Evolutionary conservation across 2,329 filamentous ascomycete genomes (phyloP).

Genomic region (Ophiocordyceps robertsii): DNA sequence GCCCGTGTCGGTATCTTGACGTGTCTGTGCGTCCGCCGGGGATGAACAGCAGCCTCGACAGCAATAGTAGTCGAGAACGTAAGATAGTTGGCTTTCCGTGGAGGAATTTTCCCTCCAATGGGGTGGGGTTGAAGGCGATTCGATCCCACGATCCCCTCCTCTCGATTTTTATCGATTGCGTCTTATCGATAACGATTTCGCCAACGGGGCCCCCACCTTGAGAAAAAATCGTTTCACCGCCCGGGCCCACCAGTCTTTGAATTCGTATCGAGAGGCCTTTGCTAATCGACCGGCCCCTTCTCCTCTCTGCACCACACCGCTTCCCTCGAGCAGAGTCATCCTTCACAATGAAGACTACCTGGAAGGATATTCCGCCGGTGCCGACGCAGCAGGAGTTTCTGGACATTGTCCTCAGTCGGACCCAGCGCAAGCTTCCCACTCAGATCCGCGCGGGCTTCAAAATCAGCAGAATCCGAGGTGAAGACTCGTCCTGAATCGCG

Average conservation of each 20-base stretch:
- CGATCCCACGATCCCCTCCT: not conserved
- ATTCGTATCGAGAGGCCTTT: too few species aligned
- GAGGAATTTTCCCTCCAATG: not conserved
- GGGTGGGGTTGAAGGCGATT: not conserved
- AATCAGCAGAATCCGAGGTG: slow-evolving; percentile 75
- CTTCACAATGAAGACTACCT: slow-evolving; percentile 46
- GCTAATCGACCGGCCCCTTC: too few species aligned
- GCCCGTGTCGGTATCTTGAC: not conserved
- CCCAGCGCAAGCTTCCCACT: slow-evolving; percentile 83
- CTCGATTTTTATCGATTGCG: not conserved
- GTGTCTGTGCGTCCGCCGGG: not conserved
- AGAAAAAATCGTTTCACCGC: slow-evolving; percentile 21
- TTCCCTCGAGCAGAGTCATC: slow-evolving; percentile 8
- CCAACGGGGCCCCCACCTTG: not conserved
- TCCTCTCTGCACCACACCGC: not conserved
- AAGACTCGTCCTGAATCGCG: not conserved
- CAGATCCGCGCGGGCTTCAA: slow-evolving; percentile 92
- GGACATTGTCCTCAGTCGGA: slow-evolving; percentile 90
- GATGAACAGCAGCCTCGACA: not conserved
- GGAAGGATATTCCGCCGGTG: slow-evolving; percentile 73
- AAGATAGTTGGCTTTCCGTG: not conserved
- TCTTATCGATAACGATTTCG: not conserved
- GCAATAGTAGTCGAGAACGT: too few species aligned
- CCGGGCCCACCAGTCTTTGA: slow-evolving; percentile 5
- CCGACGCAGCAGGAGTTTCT: slow-evolving; percentile 92